These are phyloP conservation scores for Jamesozyma gamospora DNA, from an alignment of 805 yeast species.

Conservation along the genomic window DNA sequence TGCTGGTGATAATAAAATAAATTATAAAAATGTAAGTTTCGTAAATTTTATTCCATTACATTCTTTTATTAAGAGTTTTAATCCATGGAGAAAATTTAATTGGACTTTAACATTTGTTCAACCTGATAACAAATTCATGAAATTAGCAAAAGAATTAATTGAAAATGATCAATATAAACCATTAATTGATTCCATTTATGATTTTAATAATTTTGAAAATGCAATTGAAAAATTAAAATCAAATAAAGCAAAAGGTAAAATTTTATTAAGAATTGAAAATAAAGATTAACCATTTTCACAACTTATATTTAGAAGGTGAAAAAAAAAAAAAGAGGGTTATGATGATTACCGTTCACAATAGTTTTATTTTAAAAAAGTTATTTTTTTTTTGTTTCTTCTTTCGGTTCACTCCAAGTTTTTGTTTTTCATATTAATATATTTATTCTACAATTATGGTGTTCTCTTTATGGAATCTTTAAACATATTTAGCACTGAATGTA, in stretches of 20 bases:
- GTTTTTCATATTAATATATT: too few relatives aligned
- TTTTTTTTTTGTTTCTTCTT: too few relatives aligned
- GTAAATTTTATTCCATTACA: constrained; percentile 6
- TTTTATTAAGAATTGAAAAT: constrained; percentile 29
- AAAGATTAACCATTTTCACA: background rate
- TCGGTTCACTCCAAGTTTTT: too few relatives aligned
- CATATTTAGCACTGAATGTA: too few relatives aligned
- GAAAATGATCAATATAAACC: constrained; percentile 30
- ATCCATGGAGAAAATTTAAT: constrained; percentile 24
- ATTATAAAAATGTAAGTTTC: constrained; percentile 14
- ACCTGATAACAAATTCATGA: constrained; percentile 9
- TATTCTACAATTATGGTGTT: too few relatives aligned
- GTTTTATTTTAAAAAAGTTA: too few relatives aligned
- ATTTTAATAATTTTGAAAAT: constrained; percentile 38
- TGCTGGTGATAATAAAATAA: constrained; percentile 42
- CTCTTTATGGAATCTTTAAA: too few relatives aligned
- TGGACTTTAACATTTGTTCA: constrained; percentile 17
- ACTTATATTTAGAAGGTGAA: too few relatives aligned
- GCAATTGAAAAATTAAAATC: constrained; percentile 42
- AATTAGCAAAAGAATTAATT: constrained; percentile 18
- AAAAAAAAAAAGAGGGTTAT: too few relatives aligned
- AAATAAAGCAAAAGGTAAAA: constrained; percentile 52
- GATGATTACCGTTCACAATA: too few relatives aligned
- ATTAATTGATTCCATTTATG: constrained; percentile 44
- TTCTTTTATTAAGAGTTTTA: constrained; percentile 10